Conservation (phyloP, 2,329 filamentous ascomycete species). For the Paecilomyces niveus region DNA sequence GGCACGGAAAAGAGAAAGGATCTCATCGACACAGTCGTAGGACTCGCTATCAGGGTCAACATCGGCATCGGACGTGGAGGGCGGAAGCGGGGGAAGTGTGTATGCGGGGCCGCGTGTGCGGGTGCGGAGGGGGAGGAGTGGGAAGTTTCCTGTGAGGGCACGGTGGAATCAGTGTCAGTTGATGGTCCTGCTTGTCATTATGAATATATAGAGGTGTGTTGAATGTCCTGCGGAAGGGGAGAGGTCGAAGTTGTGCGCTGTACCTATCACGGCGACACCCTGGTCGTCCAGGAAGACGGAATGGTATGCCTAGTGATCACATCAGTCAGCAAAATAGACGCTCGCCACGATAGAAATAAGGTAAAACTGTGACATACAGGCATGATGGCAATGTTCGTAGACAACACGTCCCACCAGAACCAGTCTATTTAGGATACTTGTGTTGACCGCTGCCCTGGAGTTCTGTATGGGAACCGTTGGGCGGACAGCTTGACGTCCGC, state of each 20-base stretch:
- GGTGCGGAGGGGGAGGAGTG: conserved; percentile 87
- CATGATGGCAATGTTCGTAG: conserved; percentile 29
- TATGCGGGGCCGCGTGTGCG: conserved; percentile 93
- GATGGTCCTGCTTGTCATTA: not conserved
- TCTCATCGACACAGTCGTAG: conserved; percentile 95
- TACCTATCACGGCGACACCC: conserved; percentile 59
- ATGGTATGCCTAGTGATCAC: conserved; percentile 74
- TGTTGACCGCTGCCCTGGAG: not conserved
- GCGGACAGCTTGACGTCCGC: conserved; percentile 5
- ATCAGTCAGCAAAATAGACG: not conserved
- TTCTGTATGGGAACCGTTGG: conserved; percentile 2
- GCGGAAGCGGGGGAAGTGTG: conserved; percentile 61
- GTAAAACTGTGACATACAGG: conserved; percentile 30
- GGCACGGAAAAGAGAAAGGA: conserved; percentile 85
- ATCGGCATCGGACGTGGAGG: conserved; percentile 45
- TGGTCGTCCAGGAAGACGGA: conserved; percentile 87
- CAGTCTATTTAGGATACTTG: conserved; percentile 12
- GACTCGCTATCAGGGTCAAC: conserved; percentile 79
- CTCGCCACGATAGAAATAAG: not conserved
- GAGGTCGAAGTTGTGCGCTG: not conserved
- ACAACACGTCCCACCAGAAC: conserved; percentile 12
- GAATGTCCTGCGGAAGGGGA: not conserved
- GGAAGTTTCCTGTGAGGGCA: conserved; percentile 68
- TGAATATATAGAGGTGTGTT: not conserved
- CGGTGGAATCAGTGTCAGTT: not conserved